Evolutionary conservation across 306 rosid species (phyloP), one percentile per base, ranked within the genome.

Genomic region (Fragaria nilgerrensis): DNA sequence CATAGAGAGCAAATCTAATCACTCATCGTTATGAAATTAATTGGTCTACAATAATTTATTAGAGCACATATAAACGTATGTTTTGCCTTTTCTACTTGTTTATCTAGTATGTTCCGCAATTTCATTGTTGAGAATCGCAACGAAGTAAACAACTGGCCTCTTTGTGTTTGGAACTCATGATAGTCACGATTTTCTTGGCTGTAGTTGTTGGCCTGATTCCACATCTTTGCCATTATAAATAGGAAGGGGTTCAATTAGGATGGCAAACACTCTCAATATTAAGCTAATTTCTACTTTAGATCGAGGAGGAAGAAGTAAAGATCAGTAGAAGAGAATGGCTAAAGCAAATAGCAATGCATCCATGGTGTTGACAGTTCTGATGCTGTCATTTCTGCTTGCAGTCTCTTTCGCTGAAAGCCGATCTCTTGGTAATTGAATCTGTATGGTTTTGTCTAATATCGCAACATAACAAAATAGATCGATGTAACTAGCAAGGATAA

Each of bases 331-430:
- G 27, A 76, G 4, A 15, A 82, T 82, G 85, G 79, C 82, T 52
- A 72, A 47, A 62, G 16, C 65, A 22, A 68, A 47, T 41, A 56
- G 43, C 72, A 49, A 45, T 29, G 47, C 36, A 53, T 32, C 66
- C 32, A 66, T 72, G 23, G 22, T 73, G 68, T 45, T 67, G 75
- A 32, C 41, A 1, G 36, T 58, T 73, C 62, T 47, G 22, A 68
- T 82, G 79, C 48, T 82, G 22, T 73, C 79, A 58, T 74, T 77
- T 47, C 72, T 77, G 49, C 74, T 77, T 2, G 3, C 70, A 4
- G 10, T 48, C 62, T 48, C 79, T 32, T 9, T 44, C 6, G 56
- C 68, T 0, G 76, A 77, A 47, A 68, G 29, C 75, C 64, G 48
- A 77, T 7, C 50, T 44, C 36, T 67, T 44, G 56, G 55, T 14